phyloP scores from a whole-genome alignment of 352 stramenopile species.

The Phytophthora sojae region DNA sequence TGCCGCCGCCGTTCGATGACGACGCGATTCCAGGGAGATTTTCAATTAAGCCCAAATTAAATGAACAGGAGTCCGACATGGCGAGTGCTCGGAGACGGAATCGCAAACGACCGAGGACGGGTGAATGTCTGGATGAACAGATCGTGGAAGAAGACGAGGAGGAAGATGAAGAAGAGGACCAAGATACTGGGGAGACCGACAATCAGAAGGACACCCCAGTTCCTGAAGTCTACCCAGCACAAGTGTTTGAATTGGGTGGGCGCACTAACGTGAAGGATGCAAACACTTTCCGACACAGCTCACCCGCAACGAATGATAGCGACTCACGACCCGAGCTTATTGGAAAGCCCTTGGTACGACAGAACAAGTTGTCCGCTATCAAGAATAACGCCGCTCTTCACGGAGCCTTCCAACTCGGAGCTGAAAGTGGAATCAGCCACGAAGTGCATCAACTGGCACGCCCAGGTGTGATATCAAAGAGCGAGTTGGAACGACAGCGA shows the following conservation, averaged over 20 bases:
- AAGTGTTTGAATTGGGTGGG: not conserved
- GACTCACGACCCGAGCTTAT: conserved; percentile 18
- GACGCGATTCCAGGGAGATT: conserved; percentile 76
- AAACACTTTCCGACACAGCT: not conserved
- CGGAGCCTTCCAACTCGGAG: conserved; percentile 38
- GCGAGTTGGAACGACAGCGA: conserved; percentile 58
- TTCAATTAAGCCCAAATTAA: conserved; percentile 28
- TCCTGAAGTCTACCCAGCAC: not conserved
- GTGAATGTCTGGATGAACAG: conserved; percentile 17
- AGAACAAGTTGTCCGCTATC: conserved; percentile 19
- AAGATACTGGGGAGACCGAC: not conserved
- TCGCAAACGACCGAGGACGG: conserved; percentile 35
- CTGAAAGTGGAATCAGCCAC: not conserved
- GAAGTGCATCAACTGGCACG: conserved; percentile 12
- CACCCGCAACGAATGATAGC: not conserved
- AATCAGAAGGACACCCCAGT: not conserved
- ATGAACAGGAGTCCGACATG: conserved; percentile 2
- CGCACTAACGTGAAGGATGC: not conserved
- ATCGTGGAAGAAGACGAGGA: conserved; percentile 57
- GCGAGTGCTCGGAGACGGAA: not conserved
- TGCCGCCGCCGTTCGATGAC: conserved; percentile 82
- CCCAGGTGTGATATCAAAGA: conserved; percentile 67
- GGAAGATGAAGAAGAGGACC: conserved; percentile 22
- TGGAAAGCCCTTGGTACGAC: conserved; percentile 28
- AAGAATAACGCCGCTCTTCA: conserved; percentile 29